Evolutionary conservation across 768 basidiomycete species (phyloP).

Genomic region (Lactifluus volemus): DNA sequence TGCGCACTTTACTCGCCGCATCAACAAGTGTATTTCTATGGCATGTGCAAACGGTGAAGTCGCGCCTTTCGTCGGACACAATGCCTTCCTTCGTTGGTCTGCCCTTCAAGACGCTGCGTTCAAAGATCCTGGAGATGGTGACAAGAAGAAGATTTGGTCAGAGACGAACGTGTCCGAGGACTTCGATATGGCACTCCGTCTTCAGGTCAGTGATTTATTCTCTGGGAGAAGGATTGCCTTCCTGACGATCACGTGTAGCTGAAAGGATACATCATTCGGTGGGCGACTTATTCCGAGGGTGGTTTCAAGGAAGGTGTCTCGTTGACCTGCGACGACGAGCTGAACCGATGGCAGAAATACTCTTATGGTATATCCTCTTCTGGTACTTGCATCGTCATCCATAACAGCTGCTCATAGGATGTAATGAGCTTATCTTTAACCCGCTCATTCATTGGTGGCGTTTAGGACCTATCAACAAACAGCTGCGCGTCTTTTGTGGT

Average conservation of each 20-base stretch:
- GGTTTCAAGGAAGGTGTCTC: slow-evolving; percentile 91
- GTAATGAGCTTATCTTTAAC: slow-evolving; percentile 78
- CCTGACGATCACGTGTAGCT: slow-evolving; percentile 22
- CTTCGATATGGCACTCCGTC: slow-evolving; percentile 70
- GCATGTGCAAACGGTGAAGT: slow-evolving; percentile 75
- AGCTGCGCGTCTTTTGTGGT: slow-evolving; percentile 74
- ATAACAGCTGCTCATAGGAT: slow-evolving; percentile 32
- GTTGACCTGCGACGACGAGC: slow-evolving; percentile 80
- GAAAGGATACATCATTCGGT: slow-evolving; percentile 66
- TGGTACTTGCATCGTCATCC: neutral
- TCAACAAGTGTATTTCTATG: slow-evolving; percentile 78
- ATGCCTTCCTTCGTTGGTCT: slow-evolving; percentile 84
- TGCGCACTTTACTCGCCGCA: slow-evolving; percentile 78
- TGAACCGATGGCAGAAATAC: slow-evolving; percentile 91
- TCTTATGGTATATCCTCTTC: slow-evolving; percentile 45
- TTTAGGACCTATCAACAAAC: slow-evolving; percentile 75
- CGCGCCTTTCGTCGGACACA: slow-evolving; percentile 80
- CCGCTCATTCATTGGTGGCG: slow-evolving; percentile 72
- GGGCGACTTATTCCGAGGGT: slow-evolving; percentile 80
- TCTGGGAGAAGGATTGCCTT: too few relatives aligned
- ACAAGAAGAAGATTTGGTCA: slow-evolving; percentile 66
- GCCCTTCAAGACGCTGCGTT: slow-evolving; percentile 83
- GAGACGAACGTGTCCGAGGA: slow-evolving; percentile 78
- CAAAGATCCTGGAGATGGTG: slow-evolving; percentile 52
- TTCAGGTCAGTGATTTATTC: slow-evolving; percentile 30